Conservation (phyloP, 2,329 filamentous ascomycete species). For the Bipolaris sorokiniana region DNA sequence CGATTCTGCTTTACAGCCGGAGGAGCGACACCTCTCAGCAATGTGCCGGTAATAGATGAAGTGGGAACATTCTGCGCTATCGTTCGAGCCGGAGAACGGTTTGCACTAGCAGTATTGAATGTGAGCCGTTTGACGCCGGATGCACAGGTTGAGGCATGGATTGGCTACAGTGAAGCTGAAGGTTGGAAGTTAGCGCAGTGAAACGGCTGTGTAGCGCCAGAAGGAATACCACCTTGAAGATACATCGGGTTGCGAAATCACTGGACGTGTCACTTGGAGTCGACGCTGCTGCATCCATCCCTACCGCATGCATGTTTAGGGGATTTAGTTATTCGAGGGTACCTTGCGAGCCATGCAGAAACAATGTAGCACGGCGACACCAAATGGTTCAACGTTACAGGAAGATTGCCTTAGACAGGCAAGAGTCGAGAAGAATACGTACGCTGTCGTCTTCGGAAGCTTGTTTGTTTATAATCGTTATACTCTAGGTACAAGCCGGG, state of each 20-base stretch:
- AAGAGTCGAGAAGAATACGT: not conserved
- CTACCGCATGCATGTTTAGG: not conserved
- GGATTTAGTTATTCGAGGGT: no score
- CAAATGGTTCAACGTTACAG: not conserved
- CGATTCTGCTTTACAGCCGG: not conserved
- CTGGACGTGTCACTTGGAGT: not conserved
- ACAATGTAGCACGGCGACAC: no score
- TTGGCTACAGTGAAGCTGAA: slow-evolving; percentile 6
- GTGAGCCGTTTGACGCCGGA: slow-evolving; percentile 3
- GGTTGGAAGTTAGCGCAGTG: slow-evolving; percentile 1
- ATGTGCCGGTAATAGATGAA: not conserved
- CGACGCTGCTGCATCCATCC: not conserved
- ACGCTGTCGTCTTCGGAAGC: no score
- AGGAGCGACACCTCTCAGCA: not conserved
- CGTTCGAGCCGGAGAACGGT: not conserved
- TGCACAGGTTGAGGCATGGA: slow-evolving; percentile 10
- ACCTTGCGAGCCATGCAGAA: not conserved
- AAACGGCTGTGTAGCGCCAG: not conserved
- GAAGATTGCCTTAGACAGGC: not conserved
- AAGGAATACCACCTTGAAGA: not conserved
- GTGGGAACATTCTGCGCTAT: not conserved
- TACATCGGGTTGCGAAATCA: not conserved
- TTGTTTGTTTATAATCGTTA: not conserved
- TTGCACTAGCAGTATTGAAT: not conserved
- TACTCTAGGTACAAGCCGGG: not conserved